phyloP scores from a whole-genome alignment of 305 asterid species.

The Fraxinus albicans region DNA sequence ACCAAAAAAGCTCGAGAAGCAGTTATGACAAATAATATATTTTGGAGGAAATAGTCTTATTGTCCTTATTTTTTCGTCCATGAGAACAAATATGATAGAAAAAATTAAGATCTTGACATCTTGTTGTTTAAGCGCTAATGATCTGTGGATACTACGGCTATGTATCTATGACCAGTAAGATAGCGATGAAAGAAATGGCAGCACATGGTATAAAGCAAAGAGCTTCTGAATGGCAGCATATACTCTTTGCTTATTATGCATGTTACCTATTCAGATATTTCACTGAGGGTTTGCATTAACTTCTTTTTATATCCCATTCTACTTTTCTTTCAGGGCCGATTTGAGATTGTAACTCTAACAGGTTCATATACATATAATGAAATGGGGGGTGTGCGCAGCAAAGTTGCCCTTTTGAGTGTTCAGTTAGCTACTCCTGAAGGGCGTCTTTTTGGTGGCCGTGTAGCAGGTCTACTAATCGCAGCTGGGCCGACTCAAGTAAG shows the following conservation, averaged over 20 bases:
- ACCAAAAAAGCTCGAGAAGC: neutral
- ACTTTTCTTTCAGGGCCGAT: slow-evolving; percentile 21
- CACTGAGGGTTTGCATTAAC: neutral
- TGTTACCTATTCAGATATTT: neutral
- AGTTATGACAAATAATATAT: neutral
- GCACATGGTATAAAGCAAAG: neutral
- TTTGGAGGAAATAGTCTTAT: neutral
- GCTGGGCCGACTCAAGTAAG: slow-evolving; percentile 28
- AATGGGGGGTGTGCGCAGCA: slow-evolving; percentile 13
- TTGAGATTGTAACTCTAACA: slow-evolving; percentile 24
- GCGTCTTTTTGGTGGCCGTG: slow-evolving; percentile 26
- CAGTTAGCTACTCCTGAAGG: slow-evolving; percentile 24
- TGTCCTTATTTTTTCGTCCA: neutral
- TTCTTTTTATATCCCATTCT: neutral
- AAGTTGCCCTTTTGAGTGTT: slow-evolving; percentile 24
- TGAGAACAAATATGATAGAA: neutral
- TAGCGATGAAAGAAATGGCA: neutral
- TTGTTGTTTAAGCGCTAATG: neutral
- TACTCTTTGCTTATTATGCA: neutral
- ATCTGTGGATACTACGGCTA: neutral
- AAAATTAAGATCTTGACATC: neutral
- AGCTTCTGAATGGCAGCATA: neutral
- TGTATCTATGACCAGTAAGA: neutral
- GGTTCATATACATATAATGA: slow-evolving; percentile 28
- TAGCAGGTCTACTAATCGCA: slow-evolving; percentile 28